Conservation (phyloP, 306 rosid genomes). For the Luffa aegyptiaca region DNA sequence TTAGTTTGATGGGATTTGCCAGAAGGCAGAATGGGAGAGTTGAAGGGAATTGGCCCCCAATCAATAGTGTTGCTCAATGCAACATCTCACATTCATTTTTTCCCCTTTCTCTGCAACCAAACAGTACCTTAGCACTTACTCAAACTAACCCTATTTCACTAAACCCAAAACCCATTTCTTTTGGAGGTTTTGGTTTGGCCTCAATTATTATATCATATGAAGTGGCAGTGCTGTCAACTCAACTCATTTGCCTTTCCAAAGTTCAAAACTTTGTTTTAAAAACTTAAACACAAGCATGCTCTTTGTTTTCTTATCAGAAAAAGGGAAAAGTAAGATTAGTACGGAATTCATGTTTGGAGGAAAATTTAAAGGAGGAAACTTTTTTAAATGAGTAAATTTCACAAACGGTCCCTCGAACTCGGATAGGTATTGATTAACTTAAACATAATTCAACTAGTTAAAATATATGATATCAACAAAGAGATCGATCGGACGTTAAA, state of each 20-base stretch:
- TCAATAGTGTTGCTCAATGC: background rate
- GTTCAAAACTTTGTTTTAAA: background rate
- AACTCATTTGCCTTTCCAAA: background rate
- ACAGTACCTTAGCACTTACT: background rate
- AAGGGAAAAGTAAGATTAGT: background rate
- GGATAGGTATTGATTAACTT: background rate
- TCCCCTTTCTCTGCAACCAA: background rate
- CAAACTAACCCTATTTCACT: background rate
- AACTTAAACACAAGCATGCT: background rate
- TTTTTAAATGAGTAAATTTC: background rate
- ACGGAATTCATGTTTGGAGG: background rate
- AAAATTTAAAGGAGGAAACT: no score
- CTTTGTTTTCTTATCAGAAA: background rate
- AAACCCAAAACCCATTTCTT: background rate
- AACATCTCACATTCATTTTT: background rate
- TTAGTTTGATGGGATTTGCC: background rate
- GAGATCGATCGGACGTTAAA: no score
- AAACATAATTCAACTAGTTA: background rate
- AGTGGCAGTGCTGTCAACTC: constrained; percentile 2
- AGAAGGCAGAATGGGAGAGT: background rate
- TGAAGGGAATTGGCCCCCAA: background rate
- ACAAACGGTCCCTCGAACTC: no score
- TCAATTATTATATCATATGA: background rate
- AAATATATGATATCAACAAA: no score
- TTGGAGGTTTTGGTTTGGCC: background rate